Evolutionary conservation across 2,329 filamentous ascomycete species (phyloP).

Genomic region (Calonectria hawksworthii): DNA sequence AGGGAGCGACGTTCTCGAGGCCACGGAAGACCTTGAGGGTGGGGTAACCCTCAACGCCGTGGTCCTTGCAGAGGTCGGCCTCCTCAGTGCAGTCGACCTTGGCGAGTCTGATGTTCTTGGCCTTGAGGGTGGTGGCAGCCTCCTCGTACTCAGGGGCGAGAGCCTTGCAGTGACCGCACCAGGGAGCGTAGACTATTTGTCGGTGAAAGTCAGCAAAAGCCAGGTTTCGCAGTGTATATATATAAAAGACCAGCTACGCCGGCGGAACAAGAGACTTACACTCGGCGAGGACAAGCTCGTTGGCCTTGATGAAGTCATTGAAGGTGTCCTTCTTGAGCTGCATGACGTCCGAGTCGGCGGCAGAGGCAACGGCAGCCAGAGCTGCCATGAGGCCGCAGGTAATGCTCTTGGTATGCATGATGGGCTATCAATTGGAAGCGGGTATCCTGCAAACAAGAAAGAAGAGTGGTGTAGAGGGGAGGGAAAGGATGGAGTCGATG

Average conservation of each 20-base stretch:
- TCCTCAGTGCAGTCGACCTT: constrained; percentile 98
- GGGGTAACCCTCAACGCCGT: constrained; percentile 96
- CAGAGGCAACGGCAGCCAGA: constrained; percentile 70
- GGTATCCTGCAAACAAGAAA: constrained; percentile 44
- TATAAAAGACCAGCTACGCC: neutral
- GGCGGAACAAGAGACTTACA: constrained; percentile 71
- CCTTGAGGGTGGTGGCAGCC: constrained; percentile 86
- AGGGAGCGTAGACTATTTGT: constrained; percentile 86
- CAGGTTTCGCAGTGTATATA: neutral
- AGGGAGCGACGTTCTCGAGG: constrained; percentile 82
- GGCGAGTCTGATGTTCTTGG: constrained; percentile 87
- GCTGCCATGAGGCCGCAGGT: constrained; percentile 69
- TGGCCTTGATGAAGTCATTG: constrained; percentile 84
- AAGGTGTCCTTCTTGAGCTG: constrained; percentile 91
- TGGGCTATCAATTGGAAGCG: constrained; percentile 43
- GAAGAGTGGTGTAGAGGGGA: constrained; percentile 31
- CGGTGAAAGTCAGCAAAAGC: constrained; percentile 52
- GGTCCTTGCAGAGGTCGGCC: constrained; percentile 88
- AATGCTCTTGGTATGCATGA: constrained; percentile 65
- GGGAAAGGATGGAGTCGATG: constrained; percentile 35
- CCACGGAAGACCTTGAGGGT: constrained; percentile 99
- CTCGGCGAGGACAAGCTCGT: constrained; percentile 93
- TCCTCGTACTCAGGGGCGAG: constrained; percentile 94
- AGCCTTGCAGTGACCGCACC: constrained; percentile 99
- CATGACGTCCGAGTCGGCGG: constrained; percentile 83